Evolutionary conservation across 176 grass and related monocot genomes (phyloP).

Genomic region (Hordeum vulgare): DNA sequence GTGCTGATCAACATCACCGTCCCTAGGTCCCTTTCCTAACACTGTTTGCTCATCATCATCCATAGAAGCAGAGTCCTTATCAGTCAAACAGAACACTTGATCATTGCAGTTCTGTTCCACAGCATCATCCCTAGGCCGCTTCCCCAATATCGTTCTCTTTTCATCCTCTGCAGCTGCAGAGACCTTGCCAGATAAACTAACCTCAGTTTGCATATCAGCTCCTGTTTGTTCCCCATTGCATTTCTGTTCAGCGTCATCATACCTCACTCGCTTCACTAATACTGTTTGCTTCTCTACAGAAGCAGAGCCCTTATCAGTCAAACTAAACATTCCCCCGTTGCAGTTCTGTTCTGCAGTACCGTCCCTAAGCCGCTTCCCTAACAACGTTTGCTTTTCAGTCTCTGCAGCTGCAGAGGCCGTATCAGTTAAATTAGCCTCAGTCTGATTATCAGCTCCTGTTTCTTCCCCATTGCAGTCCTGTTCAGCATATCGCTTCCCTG

Average conservation of each 20-base stretch:
- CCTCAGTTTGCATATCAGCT: slow-evolving; percentile 12
- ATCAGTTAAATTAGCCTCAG: not conserved
- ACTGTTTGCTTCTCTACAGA: slow-evolving; percentile 23
- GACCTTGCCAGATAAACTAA: slow-evolving; percentile 23
- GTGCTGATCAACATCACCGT: not conserved
- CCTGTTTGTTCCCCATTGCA: slow-evolving; percentile 20
- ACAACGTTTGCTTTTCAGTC: not conserved
- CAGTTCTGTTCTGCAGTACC: not conserved
- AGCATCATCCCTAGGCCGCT: slow-evolving; percentile 18
- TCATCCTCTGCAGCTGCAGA: slow-evolving; percentile 9
- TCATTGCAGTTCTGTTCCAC: slow-evolving; percentile 7
- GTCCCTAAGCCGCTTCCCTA: not conserved
- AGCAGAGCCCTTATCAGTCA: not conserved
- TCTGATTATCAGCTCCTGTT: not conserved
- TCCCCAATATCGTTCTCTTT: slow-evolving; percentile 31
- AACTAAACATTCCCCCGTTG: not conserved
- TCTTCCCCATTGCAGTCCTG: slow-evolving; percentile 21
- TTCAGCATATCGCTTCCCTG: slow-evolving; percentile 23
- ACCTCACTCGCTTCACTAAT: slow-evolving; percentile 20
- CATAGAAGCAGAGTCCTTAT: not conserved
- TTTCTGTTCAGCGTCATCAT: slow-evolving; percentile 11
- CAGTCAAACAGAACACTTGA: not conserved
- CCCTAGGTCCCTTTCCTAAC: not conserved
- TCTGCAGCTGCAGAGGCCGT: not conserved
- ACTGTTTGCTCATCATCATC: not conserved